Evolutionary conservation across 139 green algal species (phyloP).

Genomic region (Closterium sp.): DNA sequence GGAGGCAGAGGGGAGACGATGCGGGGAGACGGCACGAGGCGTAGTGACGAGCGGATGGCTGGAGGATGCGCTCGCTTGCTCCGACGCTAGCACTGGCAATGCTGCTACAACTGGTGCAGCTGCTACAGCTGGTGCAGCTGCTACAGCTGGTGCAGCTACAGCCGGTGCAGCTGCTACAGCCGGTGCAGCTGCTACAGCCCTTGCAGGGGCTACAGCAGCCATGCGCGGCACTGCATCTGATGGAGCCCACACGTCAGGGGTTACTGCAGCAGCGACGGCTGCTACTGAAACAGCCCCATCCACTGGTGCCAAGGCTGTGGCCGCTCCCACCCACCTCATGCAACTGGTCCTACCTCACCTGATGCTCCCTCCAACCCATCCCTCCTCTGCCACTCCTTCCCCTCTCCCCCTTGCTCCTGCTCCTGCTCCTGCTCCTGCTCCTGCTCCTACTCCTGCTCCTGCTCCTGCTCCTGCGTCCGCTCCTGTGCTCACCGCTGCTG

Average conservation of each 20-base stretch:
- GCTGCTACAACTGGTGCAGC: too few species aligned
- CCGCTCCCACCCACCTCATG: not conserved
- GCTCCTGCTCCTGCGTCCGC: not conserved
- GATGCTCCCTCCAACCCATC: not conserved
- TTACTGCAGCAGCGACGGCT: not conserved
- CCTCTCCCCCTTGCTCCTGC: not conserved
- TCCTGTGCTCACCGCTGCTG: too few species aligned
- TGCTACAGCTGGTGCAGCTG: too few species aligned
- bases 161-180: not conserved
- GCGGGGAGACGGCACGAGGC: too few species aligned
- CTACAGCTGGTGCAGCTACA: not conserved
- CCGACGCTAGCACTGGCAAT: too few species aligned
- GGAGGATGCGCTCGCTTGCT: too few species aligned
- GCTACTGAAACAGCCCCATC: not conserved
- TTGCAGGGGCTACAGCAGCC: too few species aligned
- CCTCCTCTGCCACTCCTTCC: not conserved
- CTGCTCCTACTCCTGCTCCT: not conserved
- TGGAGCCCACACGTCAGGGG: not conserved
- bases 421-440: not conserved
- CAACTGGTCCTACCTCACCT: not conserved
- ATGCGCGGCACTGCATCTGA: too few species aligned
- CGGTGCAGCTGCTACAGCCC: too few species aligned
- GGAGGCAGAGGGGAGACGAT: too few species aligned
- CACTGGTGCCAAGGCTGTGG: not conserved
- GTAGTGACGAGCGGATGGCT: too few species aligned